Evolutionary conservation across 257 asterid genomes (phyloP).

Genomic region (Solanum bukasovii): DNA sequence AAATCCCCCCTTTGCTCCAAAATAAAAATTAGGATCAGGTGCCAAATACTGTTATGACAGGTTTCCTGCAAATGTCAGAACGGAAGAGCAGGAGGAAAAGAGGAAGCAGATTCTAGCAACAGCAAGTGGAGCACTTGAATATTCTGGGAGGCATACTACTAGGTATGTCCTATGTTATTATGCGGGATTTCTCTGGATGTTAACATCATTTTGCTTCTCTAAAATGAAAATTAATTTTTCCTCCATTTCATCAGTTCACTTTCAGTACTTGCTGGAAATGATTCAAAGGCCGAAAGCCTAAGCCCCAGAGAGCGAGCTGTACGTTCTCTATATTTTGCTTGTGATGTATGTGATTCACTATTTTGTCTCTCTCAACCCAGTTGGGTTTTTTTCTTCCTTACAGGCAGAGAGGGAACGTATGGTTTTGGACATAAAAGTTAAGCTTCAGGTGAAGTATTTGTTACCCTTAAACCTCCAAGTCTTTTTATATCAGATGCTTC

Average conservation of each 20-base stretch:
- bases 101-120: slow-evolving; percentile 83
- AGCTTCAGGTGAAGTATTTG: slow-evolving; percentile 63
- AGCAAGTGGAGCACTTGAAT: slow-evolving; percentile 79
- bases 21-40: slow-evolving; percentile 30
- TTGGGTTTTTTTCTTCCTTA: slow-evolving; percentile 2
- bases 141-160: slow-evolving; percentile 53
- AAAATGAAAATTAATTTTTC: background rate
- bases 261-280: slow-evolving; percentile 46
- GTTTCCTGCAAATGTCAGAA: slow-evolving; percentile 65
- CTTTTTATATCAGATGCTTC: background rate
- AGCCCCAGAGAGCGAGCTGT: slow-evolving; percentile 95
- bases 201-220: background rate
- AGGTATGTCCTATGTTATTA: slow-evolving; percentile 33
- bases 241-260: slow-evolving; percentile 44
- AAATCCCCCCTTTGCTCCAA: background rate
- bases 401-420: slow-evolving; percentile 98
- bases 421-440: slow-evolving; percentile 95
- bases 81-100: slow-evolving; percentile 84
- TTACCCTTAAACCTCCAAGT: background rate
- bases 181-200: background rate
- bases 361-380: background rate
- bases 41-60: slow-evolving; percentile 59
- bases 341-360: slow-evolving; percentile 4
- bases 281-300: slow-evolving; percentile 61
- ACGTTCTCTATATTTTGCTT: slow-evolving; percentile 27